Percentiles rank a stretch among this genome's conserved stretches.
phyloP scores from a whole-genome alignment of 768 basidiomycete species.

The Paxillus ammoniavirescens region DNA sequence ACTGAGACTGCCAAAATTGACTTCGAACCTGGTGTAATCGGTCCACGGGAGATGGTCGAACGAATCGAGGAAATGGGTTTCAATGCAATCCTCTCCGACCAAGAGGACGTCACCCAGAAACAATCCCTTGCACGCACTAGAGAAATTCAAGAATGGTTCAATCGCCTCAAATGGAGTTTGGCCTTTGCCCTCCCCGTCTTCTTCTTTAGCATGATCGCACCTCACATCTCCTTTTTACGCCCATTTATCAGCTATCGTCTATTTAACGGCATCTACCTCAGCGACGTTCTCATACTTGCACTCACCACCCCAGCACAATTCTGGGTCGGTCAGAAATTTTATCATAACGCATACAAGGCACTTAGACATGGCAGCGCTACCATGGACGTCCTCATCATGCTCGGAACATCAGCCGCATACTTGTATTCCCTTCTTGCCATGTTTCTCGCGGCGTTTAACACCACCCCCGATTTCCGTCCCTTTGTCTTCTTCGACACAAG shows the following conservation, averaged over 20 bases:
- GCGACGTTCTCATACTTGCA: slow-evolving; percentile 70
- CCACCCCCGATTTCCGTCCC: slow-evolving; percentile 69
- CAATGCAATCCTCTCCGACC: slow-evolving; percentile 81
- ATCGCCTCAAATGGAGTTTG: slow-evolving; percentile 70
- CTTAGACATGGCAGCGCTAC: slow-evolving; percentile 87
- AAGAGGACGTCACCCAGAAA: slow-evolving; percentile 79
- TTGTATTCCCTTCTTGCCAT: slow-evolving; percentile 80
- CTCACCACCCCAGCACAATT: slow-evolving; percentile 93
- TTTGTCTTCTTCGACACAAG: slow-evolving; percentile 97
- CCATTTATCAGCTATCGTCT: slow-evolving; percentile 50
- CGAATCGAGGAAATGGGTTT: slow-evolving; percentile 87
- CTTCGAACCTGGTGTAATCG: slow-evolving; percentile 72
- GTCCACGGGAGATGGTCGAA: slow-evolving; percentile 86
- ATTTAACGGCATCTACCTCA: slow-evolving; percentile 71
- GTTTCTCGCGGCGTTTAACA: slow-evolving; percentile 60
- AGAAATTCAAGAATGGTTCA: slow-evolving; percentile 89
- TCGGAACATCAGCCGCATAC: slow-evolving; percentile 94
- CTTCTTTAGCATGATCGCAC: slow-evolving; percentile 83
- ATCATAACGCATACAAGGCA: slow-evolving; percentile 86
- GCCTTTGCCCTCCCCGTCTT: slow-evolving; percentile 92
- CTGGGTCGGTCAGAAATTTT: slow-evolving; percentile 87
- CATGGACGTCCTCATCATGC: slow-evolving; percentile 97
- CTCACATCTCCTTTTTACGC: slow-evolving; percentile 60
- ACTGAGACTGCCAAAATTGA: slow-evolving; percentile 73
- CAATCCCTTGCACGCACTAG: slow-evolving; percentile 84